phyloP scores from a whole-genome alignment of 148 eudicot species.

The Oxyria digyna region DNA sequence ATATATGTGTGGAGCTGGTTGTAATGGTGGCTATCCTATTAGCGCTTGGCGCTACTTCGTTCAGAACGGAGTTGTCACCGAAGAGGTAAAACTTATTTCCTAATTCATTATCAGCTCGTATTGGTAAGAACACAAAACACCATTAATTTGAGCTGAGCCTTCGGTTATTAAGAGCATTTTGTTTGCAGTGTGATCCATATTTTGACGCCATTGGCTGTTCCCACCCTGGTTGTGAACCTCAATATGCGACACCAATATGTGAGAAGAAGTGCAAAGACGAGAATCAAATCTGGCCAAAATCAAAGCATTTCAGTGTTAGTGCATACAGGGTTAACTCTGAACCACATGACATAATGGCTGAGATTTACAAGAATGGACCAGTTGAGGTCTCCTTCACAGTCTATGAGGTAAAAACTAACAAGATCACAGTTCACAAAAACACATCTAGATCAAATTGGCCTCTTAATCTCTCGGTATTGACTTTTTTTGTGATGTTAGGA shows the following conservation, averaged over 20 bases:
- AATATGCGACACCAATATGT: conserved; percentile 74
- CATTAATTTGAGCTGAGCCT: too few relatives aligned
- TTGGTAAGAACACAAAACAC: too few relatives aligned
- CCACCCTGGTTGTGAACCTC: conserved; percentile 96
- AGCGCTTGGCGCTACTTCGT: conserved; percentile 74
- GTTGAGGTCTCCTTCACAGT: conserved; percentile 80
- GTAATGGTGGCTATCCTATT: conserved; percentile 83
- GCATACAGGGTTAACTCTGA: conserved; percentile 49
- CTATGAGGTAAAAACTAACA: conserved; percentile 45
- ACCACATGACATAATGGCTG: conserved; percentile 75
- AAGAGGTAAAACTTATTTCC: conserved; percentile 33
- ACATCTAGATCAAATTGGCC: neutral
- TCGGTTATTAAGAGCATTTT: neutral
- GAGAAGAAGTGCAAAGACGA: conserved; percentile 40
- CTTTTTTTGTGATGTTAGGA: conserved; percentile 29
- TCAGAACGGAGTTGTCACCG: conserved; percentile 74
- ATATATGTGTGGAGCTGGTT: conserved; percentile 76
- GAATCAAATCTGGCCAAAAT: conserved; percentile 56
- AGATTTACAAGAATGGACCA: conserved; percentile 81
- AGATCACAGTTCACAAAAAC: too few relatives aligned
- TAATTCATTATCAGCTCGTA: too few relatives aligned
- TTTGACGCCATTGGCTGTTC: conserved; percentile 72
- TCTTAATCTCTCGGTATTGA: neutral
- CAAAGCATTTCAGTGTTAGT: conserved; percentile 58
- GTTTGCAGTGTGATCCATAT: conserved; percentile 85